A percentile compares a stretch with the other conserved stretches of the same genome.
phyloP scores from a whole-genome alignment of 257 asterid species.

The Jasminum sambac region DNA sequence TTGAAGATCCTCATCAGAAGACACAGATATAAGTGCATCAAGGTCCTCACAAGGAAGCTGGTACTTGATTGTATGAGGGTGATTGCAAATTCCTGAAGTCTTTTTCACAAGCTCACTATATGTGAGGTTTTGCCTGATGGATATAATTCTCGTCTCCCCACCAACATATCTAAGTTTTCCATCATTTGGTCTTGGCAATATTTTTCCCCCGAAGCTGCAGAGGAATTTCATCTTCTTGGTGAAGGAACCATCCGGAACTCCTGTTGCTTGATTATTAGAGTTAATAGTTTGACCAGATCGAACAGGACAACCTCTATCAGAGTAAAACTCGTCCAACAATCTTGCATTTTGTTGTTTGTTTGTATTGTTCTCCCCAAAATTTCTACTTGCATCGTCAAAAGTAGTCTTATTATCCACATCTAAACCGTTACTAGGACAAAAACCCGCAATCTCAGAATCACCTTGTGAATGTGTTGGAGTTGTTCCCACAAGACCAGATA shows the following conservation, averaged over 20 bases:
- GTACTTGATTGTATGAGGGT: constrained; percentile 70
- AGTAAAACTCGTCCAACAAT: constrained; percentile 33
- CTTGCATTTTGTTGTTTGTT: constrained; percentile 30
- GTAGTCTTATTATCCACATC: constrained; percentile 28
- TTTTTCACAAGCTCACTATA: constrained; percentile 61
- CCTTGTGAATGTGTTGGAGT: constrained; percentile 35
- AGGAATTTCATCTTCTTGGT: constrained; percentile 65
- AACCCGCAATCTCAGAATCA: constrained; percentile 32
- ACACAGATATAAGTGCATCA: constrained; percentile 81
- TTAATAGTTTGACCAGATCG: constrained; percentile 31
- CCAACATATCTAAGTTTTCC: constrained; percentile 86
- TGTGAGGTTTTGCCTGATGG: constrained; percentile 53
- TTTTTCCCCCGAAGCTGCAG: constrained; percentile 92
- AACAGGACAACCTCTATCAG: constrained; percentile 33
- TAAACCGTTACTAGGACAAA: constrained; percentile 32
- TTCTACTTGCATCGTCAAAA: constrained; percentile 31
- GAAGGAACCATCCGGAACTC: constrained; percentile 34
- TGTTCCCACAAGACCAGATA: constrained; percentile 33
- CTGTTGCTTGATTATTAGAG: constrained; percentile 37
- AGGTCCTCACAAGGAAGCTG: constrained; percentile 96
- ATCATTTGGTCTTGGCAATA: constrained; percentile 80
- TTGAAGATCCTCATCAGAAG: constrained; percentile 86
- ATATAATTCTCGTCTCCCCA: constrained; percentile 84
- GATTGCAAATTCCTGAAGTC: constrained; percentile 58
- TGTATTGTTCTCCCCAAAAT: constrained; percentile 22